phyloP scores from a whole-genome alignment of 768 basidiomycete species.

The Clathrus columnatus region DNA sequence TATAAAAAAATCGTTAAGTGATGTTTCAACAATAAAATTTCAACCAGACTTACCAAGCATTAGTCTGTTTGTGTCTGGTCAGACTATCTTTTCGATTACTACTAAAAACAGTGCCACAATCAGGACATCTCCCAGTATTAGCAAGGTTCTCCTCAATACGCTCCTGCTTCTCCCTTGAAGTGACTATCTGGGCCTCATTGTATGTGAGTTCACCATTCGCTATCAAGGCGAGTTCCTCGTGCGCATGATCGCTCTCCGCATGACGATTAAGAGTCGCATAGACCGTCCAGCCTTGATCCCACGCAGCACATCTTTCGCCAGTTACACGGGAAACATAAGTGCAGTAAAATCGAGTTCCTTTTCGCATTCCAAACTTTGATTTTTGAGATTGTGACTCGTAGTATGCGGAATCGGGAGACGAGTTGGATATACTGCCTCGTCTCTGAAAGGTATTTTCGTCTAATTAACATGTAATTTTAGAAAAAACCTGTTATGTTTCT shows the following conservation, averaged over 20 bases:
- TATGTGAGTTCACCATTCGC: neutral
- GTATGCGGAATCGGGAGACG: neutral
- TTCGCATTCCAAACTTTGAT: constrained; percentile 3
- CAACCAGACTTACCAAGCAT: neutral
- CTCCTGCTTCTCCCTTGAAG: neutral
- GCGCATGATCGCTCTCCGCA: constrained; percentile 3
- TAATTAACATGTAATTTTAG: neutral
- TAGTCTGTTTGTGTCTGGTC: constrained; percentile 3
- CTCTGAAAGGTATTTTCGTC: neutral
- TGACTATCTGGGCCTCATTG: constrained; percentile 2
- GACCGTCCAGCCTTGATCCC: constrained; percentile 8
- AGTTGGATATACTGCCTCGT: neutral
- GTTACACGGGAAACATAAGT: constrained; percentile 1
- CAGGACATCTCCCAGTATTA: neutral
- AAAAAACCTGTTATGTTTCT: neutral
- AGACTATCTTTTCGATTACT: constrained; percentile 6
- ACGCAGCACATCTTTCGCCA: constrained; percentile 1
- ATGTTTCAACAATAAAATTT: neutral
- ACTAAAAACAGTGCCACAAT: constrained; percentile 7
- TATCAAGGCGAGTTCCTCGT: constrained; percentile 1
- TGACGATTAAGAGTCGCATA: constrained; percentile 3
- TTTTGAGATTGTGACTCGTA: neutral
- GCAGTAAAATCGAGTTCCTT: constrained; percentile 3
- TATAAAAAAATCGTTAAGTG: neutral
- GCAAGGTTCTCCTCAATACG: constrained; percentile 6